Percentiles rank a stretch among this genome's conserved stretches.
phyloP scores from a whole-genome alignment of 2,329 filamentous ascomycete species.

The Mycosphaerella sp. region DNA sequence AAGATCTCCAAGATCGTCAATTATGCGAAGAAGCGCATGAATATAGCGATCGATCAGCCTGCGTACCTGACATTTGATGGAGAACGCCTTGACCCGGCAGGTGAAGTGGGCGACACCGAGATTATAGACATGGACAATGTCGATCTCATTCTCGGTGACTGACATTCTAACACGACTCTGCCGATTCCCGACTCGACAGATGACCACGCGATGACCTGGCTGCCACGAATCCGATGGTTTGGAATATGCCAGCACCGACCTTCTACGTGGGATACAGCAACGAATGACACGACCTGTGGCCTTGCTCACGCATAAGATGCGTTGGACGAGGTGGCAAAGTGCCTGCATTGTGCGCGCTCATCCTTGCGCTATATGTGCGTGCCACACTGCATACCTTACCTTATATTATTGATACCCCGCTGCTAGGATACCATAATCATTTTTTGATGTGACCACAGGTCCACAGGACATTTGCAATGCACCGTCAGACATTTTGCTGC shows the following conservation, averaged over 20 bases:
- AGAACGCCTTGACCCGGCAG: constrained; percentile 57
- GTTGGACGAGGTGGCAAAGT: constrained; percentile 7
- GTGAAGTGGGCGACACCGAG: constrained; percentile 59
- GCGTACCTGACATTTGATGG: constrained; percentile 69
- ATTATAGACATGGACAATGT: constrained; percentile 68
- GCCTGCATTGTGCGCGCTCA: constrained; percentile 3
- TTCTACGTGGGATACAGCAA: constrained; percentile 2
- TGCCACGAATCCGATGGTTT: constrained; percentile 3
- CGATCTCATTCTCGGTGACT: constrained; percentile 61
- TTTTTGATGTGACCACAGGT: background rate
- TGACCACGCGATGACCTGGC: constrained; percentile 2
- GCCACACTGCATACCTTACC: constrained; percentile 5
- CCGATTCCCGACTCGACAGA: background rate
- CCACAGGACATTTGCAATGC: background rate
- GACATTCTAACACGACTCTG: constrained; percentile 5
- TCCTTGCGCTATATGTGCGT: background rate
- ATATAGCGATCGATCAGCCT: constrained; percentile 46
- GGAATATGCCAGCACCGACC: constrained; percentile 4
- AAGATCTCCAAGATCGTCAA: constrained; percentile 56
- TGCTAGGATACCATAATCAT: background rate
- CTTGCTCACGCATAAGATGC: constrained; percentile 7
- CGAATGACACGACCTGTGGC: constrained; percentile 7
- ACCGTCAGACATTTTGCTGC: background rate
- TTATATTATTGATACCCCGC: constrained; percentile 6
- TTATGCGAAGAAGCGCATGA: constrained; percentile 53